Conservation (phyloP, 2,329 filamentous ascomycete species). For the Helotiales sp. region DNA sequence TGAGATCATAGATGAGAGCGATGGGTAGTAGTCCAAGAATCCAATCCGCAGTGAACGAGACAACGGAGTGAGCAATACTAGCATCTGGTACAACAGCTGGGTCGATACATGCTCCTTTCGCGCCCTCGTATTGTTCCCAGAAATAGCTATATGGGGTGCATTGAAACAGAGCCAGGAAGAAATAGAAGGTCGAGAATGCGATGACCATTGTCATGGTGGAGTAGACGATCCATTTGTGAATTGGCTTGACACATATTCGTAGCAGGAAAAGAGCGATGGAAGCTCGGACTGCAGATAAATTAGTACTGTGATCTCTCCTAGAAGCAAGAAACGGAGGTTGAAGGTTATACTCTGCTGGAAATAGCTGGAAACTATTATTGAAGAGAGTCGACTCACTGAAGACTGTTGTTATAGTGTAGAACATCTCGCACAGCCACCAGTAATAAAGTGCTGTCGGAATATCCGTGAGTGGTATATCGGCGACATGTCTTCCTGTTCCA, state of each 20-base stretch:
- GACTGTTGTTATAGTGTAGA: conserved; percentile 49
- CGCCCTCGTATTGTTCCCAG: conserved; percentile 41
- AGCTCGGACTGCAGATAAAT: too few species aligned
- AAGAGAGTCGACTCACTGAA: too few species aligned
- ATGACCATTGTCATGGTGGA: conserved; percentile 46
- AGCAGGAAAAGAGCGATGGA: conserved; percentile 55
- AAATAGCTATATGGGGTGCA: conserved; percentile 52
- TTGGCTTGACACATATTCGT: conserved; percentile 46
- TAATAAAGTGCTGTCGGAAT: conserved; percentile 22
- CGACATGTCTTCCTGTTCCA: conserved; percentile 24
- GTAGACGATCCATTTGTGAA: conserved; percentile 48
- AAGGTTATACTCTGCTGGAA: too few species aligned
- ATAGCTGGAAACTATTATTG: too few species aligned
- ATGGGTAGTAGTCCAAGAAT: conserved; percentile 53
- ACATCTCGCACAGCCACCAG: conserved; percentile 58
- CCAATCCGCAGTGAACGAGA: conserved; percentile 49
- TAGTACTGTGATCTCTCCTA: too few species aligned
- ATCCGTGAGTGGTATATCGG: conserved; percentile 15
- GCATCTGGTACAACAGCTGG: conserved; percentile 49
- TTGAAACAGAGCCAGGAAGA: conserved; percentile 52
- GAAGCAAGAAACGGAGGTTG: too few species aligned
- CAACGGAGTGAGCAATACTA: conserved; percentile 52
- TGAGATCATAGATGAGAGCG: conserved; percentile 53
- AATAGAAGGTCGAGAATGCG: conserved; percentile 47
- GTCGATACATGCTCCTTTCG: conserved; percentile 38